phyloP scores from a whole-genome alignment of 345 rosid genomes.

The Gynandropsis gynandra region DNA sequence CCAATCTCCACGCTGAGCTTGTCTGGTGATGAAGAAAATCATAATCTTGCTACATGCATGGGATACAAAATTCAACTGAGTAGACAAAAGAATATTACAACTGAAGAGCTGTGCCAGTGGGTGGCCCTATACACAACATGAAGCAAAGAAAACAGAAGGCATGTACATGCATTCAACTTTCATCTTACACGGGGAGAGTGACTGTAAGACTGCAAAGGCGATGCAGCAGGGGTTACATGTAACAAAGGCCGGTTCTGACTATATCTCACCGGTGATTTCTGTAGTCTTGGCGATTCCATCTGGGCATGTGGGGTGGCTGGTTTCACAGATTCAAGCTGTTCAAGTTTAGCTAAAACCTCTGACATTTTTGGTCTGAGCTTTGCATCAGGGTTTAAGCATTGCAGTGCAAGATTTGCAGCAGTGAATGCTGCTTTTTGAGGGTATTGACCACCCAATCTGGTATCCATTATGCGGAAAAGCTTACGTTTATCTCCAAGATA shows the following conservation, averaged over 20 bases:
- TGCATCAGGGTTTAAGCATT: slow-evolving; percentile 49
- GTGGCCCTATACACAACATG: neutral
- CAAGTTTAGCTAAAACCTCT: slow-evolving; percentile 42
- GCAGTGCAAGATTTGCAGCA: slow-evolving; percentile 49
- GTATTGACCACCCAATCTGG: slow-evolving; percentile 62
- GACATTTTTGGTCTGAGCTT: slow-evolving; percentile 62
- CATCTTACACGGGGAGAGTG: slow-evolving; percentile 50
- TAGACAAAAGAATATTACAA: too few relatives aligned
- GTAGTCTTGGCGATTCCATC: slow-evolving; percentile 25
- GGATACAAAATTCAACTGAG: too few relatives aligned
- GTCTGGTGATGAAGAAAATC: too few relatives aligned
- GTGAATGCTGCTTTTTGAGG: slow-evolving; percentile 51
- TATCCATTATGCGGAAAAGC: slow-evolving; percentile 65
- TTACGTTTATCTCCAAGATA: slow-evolving; percentile 52
- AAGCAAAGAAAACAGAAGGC: slow-evolving; percentile 15
- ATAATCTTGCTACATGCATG: too few relatives aligned
- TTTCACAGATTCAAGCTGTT: slow-evolving; percentile 28
- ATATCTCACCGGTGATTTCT: slow-evolving; percentile 48
- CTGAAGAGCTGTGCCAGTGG: too few relatives aligned
- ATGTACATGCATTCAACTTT: slow-evolving; percentile 11
- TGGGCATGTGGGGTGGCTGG: slow-evolving; percentile 18
- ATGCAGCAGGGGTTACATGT: slow-evolving; percentile 45
- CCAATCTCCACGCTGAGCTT: too few relatives aligned
- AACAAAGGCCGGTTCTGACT: slow-evolving; percentile 47
- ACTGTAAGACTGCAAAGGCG: slow-evolving; percentile 49